Percentiles rank a stretch among this genome's conserved stretches.
Conservation (phyloP, 805 yeast species). For the Candida ipomoeae region DNA sequence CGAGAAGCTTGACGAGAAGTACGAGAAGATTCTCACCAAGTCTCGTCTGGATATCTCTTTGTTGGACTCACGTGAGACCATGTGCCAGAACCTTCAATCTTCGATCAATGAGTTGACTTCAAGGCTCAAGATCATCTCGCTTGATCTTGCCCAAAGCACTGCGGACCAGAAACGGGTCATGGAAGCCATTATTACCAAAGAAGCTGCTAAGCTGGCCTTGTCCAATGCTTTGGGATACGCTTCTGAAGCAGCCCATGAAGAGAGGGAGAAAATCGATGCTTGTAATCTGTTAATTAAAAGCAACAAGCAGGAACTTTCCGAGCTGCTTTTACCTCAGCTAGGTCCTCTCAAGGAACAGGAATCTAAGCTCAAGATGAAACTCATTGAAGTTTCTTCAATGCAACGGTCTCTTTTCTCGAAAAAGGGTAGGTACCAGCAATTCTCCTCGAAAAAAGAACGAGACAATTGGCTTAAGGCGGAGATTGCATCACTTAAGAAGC, state of each 20-base stretch:
- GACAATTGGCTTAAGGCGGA: constrained; percentile 62
- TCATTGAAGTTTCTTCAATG: constrained; percentile 41
- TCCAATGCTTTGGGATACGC: constrained; percentile 31
- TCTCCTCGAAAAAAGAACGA: constrained; percentile 52
- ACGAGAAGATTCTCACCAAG: constrained; percentile 47
- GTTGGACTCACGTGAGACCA: constrained; percentile 57
- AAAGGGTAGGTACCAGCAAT: constrained; percentile 64
- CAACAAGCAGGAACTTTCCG: constrained; percentile 35
- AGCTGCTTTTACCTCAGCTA: constrained; percentile 28
- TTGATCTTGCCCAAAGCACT: constrained; percentile 56
- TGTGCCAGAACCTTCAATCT: constrained; percentile 42
- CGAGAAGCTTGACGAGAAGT: constrained; percentile 56
- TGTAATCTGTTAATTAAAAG: constrained; percentile 27
- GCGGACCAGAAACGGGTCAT: constrained; percentile 47
- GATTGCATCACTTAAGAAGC: constrained; percentile 34
- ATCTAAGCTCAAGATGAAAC: constrained; percentile 30
- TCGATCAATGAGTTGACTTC: constrained; percentile 46
- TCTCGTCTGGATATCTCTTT: constrained; percentile 52
- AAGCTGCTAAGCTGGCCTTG: constrained; percentile 43
- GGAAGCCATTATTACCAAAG: constrained; percentile 46
- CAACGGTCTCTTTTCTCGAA: constrained; percentile 65
- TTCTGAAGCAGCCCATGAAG: constrained; percentile 25
- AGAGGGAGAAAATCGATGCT: constrained; percentile 18
- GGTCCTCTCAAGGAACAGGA: constrained; percentile 40
- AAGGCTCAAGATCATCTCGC: constrained; percentile 45